Base-by-base conservation (phyloP, 2,329 filamentous ascomycete genomes). In the Fragosphaeria purpurea region DNA sequence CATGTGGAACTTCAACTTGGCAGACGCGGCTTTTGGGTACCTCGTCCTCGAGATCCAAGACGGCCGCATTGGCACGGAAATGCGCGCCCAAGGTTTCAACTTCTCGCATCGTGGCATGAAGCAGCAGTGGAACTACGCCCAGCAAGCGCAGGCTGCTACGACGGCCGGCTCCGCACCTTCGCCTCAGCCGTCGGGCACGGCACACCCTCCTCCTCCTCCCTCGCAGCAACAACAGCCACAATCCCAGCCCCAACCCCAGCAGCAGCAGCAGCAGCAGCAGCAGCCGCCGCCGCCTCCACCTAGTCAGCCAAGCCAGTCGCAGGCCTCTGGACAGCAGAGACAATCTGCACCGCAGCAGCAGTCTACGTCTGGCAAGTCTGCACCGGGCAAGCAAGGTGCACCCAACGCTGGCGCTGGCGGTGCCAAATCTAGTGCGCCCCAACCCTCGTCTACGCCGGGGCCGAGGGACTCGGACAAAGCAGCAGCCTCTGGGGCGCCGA, bases 1-100 rank as follows among this genome's bases (percentile, higher is more conserved):
- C 67, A 97, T 97, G 93, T 98, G 93, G 93, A 98, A 98, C 69
- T 98, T 98, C 72, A 97, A 97, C 67, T 70, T 98, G 58, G 93
- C 93, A 34, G 93, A 98, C 72, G 93, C 93, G 50, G 91, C 93
- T 22, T 98, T 97, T 65, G 93, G 93, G 54, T 98, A 89, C 76
- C 76, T 98, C 47, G 89, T 97, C 12, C 71, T 98, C 52, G 93
- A 98, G 66, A 85, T 98, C 53, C 93, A 98, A 64, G 87, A 89
- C 62, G 93, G 93, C 47, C 83, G 93, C 42, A 97, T 98, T 59
- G 93, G 90, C 44, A 98, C 93, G 0, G 93, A 98, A 70, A 98
- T 98, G 93, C 83, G 89, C 56, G 93, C 93, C 30, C 93, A 98
- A 64, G 93, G 93, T 41, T 98, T 98, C 79, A 98, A 98, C 76